These are phyloP conservation scores for Solanum sejunctum DNA, from an alignment of 257 asterid species.

Conservation along the genomic window DNA sequence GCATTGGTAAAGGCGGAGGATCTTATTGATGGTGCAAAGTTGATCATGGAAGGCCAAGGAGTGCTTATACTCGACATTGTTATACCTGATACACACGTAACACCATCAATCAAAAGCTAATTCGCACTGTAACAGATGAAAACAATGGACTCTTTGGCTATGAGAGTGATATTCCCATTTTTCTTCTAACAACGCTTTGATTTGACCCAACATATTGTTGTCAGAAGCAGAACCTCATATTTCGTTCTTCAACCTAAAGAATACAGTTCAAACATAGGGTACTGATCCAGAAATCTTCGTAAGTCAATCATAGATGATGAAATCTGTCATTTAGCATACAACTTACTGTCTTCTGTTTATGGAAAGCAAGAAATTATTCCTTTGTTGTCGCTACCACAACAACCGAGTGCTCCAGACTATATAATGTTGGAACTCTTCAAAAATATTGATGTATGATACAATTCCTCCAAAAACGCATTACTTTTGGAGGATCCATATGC, in stretches of 20 bases:
- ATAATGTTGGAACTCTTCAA: not conserved
- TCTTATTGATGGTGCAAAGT: not conserved
- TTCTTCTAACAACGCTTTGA: not conserved
- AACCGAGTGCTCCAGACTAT: not conserved
- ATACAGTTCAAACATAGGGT: not conserved
- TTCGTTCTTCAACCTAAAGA: not conserved
- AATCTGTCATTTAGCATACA: not conserved
- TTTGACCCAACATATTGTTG: not conserved
- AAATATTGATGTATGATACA: accelerated
- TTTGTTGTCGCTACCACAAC: not conserved
- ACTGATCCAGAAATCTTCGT: too few relatives aligned
- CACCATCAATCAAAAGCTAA: not conserved
- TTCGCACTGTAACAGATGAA: not conserved
- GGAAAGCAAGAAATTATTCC: not conserved
- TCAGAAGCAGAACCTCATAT: not conserved
- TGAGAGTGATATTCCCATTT: not conserved
- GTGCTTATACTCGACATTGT: conserved; percentile 10
- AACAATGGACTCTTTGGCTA: not conserved
- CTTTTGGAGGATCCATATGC: not conserved
- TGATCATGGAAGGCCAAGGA: conserved; percentile 1
- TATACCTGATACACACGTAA: not conserved
- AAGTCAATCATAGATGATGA: not conserved
- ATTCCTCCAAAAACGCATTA: not conserved
- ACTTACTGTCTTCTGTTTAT: not conserved
- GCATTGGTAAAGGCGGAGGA: not conserved